Evolutionary conservation across 306 rosid genomes (phyloP).

Genomic region (Quercus berberidifolia): DNA sequence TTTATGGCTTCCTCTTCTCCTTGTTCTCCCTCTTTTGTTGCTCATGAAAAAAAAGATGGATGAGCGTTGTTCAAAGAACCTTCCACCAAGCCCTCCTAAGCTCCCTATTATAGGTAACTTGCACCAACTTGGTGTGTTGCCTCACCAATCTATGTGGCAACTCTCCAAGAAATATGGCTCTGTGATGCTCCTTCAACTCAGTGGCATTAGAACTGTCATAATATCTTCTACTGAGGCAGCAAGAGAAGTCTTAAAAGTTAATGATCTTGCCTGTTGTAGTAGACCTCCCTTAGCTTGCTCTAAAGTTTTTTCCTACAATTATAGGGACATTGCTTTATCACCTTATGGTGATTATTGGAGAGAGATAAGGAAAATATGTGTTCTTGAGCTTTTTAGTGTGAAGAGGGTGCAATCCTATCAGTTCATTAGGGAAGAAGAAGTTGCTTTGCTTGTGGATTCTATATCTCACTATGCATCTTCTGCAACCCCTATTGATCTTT

Average conservation of each 20-base stretch:
- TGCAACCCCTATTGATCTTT: not conserved
- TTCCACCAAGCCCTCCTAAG: constrained; percentile 36
- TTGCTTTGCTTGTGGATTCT: constrained; percentile 6
- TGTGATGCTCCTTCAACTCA: constrained; percentile 21
- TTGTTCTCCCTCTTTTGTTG: not conserved
- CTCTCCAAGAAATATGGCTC: constrained; percentile 27
- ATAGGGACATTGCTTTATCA: not conserved
- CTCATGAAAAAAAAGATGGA: not conserved
- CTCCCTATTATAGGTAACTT: constrained; percentile 38
- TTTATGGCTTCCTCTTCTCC: constrained; percentile 7
- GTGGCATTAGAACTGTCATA: not conserved
- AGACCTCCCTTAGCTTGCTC: constrained; percentile 10
- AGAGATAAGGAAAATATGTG: constrained; percentile 27
- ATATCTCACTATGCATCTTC: constrained; percentile 13
- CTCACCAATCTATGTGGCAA: constrained; percentile 15
- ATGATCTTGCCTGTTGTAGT: constrained; percentile 24
- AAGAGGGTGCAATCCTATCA: constrained; percentile 28
- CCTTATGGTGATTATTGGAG: constrained; percentile 46
- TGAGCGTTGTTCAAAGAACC: not conserved
- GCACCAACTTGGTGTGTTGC: constrained; percentile 25
- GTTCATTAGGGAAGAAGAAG: constrained; percentile 28
- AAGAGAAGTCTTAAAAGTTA: constrained; percentile 13
- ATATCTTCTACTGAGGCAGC: constrained; percentile 37
- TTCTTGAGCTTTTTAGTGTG: constrained; percentile 28
- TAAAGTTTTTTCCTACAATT: constrained; percentile 18